Evolutionary conservation across 768 basidiomycete species (phyloP).

Genomic region (Lactarius tabidus): DNA sequence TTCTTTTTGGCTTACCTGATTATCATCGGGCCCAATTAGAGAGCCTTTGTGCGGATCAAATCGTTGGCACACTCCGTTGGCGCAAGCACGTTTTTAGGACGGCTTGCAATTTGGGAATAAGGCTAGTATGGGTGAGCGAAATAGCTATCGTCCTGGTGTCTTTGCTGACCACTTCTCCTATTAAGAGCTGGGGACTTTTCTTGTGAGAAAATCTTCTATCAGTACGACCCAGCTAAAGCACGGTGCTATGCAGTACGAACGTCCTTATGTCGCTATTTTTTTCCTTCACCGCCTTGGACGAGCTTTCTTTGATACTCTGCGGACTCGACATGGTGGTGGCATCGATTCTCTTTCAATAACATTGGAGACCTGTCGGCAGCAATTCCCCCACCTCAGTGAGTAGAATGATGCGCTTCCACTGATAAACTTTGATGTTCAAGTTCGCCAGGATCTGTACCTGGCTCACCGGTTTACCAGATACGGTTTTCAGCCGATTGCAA

Average conservation of each 20-base stretch:
- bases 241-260: conserved; percentile 1
- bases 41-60: conserved; percentile 1
- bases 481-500: conserved; percentile 8
- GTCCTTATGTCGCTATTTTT: background rate
- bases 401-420: background rate
- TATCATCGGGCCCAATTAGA: background rate
- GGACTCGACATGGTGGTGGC: background rate
- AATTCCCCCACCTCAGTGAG: background rate
- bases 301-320: conserved; percentile 4
- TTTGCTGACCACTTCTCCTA: background rate
- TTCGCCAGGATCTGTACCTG: background rate
- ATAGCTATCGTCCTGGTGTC: background rate
- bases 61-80: conserved; percentile 7
- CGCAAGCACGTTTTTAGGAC: conserved; percentile 11
- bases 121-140: conserved; percentile 3
- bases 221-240: background rate
- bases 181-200: conserved; percentile 1
- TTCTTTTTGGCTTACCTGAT: conserved; percentile 10
- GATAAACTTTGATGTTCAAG: background rate
- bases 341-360: conserved; percentile 3
- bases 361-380: background rate
- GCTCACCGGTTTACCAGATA: background rate
- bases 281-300: background rate
- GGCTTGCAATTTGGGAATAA: background rate
- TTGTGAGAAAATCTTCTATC: background rate